These are phyloP conservation scores for Lumnitzera littorea DNA, from an alignment of 345 rosid species.

Conservation along the genomic window DNA sequence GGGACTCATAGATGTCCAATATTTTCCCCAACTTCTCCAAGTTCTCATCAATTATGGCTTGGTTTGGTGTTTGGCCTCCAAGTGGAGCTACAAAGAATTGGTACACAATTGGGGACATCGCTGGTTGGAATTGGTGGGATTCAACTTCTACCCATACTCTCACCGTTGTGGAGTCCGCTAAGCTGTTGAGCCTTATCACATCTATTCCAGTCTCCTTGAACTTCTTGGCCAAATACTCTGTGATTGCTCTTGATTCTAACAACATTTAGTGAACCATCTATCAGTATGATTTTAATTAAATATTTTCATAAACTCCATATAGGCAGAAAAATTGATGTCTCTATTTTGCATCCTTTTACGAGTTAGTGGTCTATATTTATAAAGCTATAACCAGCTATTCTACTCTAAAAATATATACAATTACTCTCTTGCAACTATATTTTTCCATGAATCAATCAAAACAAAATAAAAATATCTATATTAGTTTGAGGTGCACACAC, in stretches of 20 bases:
- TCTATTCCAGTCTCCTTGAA: slow-evolving; percentile 48
- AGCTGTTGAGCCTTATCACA: slow-evolving; percentile 33
- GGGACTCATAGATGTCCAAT: slow-evolving; percentile 57
- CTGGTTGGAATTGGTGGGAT: slow-evolving; percentile 57
- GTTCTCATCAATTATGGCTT: slow-evolving; percentile 37
- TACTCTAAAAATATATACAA: too few relatives aligned
- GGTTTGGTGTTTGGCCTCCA: slow-evolving; percentile 37
- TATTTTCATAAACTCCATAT: not conserved
- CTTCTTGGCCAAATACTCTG: slow-evolving; percentile 53
- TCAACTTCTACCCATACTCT: slow-evolving; percentile 73
- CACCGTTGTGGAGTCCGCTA: slow-evolving; percentile 49
- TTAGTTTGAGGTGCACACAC: too few relatives aligned
- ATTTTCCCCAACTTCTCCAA: slow-evolving; percentile 49
- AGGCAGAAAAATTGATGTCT: not conserved
- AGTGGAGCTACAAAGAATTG: slow-evolving; percentile 49
- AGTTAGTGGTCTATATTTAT: too few relatives aligned
- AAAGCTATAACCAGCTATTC: too few relatives aligned
- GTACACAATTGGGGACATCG: slow-evolving; percentile 36
- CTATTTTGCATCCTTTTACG: too few relatives aligned
- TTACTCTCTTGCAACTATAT: too few relatives aligned
- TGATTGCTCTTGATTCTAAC: slow-evolving; percentile 75
- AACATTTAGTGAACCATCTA: not conserved
- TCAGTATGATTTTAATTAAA: not conserved
- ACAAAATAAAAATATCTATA: too few relatives aligned
- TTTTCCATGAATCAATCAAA: too few relatives aligned